Evolutionary conservation across 2,329 filamentous ascomycete genomes (phyloP), one percentile per base, ranked within the genome.

Genomic region (Sporothrix curviconia): DNA sequence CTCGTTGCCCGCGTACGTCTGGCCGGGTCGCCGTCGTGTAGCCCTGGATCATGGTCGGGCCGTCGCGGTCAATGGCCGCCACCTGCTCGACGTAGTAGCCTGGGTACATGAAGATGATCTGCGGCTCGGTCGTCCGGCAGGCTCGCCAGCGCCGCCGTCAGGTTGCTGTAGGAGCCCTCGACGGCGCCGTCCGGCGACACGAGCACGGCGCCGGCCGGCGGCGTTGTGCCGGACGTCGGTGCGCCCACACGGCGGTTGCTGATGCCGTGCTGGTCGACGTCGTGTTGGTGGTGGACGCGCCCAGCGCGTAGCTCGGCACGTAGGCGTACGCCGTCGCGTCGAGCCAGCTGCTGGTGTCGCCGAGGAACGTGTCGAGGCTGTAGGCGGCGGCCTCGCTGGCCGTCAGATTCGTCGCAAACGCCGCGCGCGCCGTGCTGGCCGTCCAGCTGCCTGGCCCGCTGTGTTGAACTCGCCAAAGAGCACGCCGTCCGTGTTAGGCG

Each of bases 41-140:
- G 22, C 55, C 46, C 83, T 40, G 53, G 34, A 58, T 67, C 66
- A 61, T 86, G 82, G 61, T 86, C 80, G 37, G 55, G 3, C 64
- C 77, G 43, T 74, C 77, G 43, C 74, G 72, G 19, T 76, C 73
- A 50, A 81, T 77, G 57, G 72, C 72, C 56, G 72, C 70, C 40
- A 85, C 79, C 65, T 85, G 82, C 66, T 85, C 82, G 3, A 69
- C 71, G 74, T 86, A 85, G 36, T 79, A 83, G 6, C 82, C 82
- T 22, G 76, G 69, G 63, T 80, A 67, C 67, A 87, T 79, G 71
- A 86, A 87, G 69, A 87, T 83, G 65, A 56, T 56, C 44, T 56
- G 54, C 24, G 54, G 15, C 50, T 64, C 52, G 17, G 57, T 65
- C 37, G 47, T 57, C 55, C 44, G 51, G 60, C 7, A 64, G 39